phyloP scores from a whole-genome alignment of 495 filamentous ascomycete species.

The Neurospora intermedia region DNA sequence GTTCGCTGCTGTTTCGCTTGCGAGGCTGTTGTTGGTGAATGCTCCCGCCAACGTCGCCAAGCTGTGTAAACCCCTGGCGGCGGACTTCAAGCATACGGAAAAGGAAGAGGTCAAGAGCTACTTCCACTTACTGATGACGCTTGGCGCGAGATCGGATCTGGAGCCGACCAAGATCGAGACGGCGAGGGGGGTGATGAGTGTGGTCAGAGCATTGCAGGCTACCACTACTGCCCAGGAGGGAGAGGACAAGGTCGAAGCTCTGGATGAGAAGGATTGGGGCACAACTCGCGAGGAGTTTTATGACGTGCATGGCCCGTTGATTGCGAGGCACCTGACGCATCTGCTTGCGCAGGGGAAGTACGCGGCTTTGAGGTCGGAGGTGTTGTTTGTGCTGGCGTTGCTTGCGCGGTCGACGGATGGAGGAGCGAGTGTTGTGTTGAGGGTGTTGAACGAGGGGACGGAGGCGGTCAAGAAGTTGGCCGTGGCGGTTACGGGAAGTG shows the following conservation, averaged over 20 bases:
- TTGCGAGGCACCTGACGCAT: slow-evolving; percentile 45
- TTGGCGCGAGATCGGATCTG: slow-evolving; percentile 47
- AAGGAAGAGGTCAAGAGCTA: not conserved
- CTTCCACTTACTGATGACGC: slow-evolving; percentile 42
- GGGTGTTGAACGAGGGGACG: slow-evolving; percentile 40
- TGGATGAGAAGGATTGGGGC: not conserved
- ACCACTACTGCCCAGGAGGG: not conserved
- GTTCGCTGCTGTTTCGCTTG: slow-evolving; percentile 56
- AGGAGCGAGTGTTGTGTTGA: slow-evolving; percentile 41
- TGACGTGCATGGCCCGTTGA: slow-evolving; percentile 28
- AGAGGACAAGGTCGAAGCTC: not conserved
- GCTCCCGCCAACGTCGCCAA: slow-evolving; percentile 46
- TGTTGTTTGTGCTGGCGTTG: slow-evolving; percentile 63
- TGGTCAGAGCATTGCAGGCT: slow-evolving; percentile 49
- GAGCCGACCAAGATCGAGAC: slow-evolving; percentile 66
- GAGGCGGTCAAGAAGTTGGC: not conserved
- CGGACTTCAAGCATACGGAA: slow-evolving; percentile 5
- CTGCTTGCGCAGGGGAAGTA: slow-evolving; percentile 60
- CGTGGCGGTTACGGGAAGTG: not conserved
- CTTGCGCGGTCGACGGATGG: slow-evolving; percentile 46
- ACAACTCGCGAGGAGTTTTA: slow-evolving; percentile 19
- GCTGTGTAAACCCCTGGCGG: slow-evolving; percentile 29
- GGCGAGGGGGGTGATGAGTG: slow-evolving; percentile 51
- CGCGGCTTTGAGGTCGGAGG: slow-evolving; percentile 59
- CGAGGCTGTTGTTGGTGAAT: slow-evolving; percentile 52